Conservation (phyloP, 441 rosid species). For the Bruguiera hainesii region DNA sequence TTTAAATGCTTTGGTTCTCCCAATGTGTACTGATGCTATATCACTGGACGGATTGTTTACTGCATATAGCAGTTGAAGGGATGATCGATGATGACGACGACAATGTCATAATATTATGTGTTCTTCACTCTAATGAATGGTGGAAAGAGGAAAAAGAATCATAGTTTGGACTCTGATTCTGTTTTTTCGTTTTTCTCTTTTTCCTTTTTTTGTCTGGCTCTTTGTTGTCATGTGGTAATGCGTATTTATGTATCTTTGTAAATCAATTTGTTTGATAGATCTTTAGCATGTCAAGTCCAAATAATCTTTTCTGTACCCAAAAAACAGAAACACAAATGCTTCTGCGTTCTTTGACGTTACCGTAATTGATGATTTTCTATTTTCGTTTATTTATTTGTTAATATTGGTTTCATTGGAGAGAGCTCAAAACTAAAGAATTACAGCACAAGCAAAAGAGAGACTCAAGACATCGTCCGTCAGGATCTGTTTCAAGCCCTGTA, state of each 20-base stretch:
- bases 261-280: not conserved
- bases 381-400: too few relatives aligned
- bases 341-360: too few relatives aligned
- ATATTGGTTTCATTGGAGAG: too few relatives aligned
- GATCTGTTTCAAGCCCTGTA: too few relatives aligned
- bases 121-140: not conserved
- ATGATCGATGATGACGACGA: conserved; percentile 31
- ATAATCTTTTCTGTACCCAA: too few relatives aligned
- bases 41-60: conserved; percentile 13
- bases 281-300: not conserved
- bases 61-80: conserved; percentile 1
- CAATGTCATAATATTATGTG: not conserved
- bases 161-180: not conserved
- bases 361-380: too few relatives aligned
- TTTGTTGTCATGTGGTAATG: not conserved
- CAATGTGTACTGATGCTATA: conserved; percentile 15
- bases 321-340: too few relatives aligned
- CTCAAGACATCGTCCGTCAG: too few relatives aligned
- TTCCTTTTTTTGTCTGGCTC: not conserved
- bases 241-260: not conserved
- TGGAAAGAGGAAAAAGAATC: not conserved
- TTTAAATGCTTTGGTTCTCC: not conserved
- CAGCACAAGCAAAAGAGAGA: too few relatives aligned
- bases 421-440: too few relatives aligned
- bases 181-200: not conserved